A percentile compares a stretch with the other conserved stretches of the same genome.
phyloP scores from a whole-genome alignment of 352 stramenopile species.

The Phytophthora multivora region DNA sequence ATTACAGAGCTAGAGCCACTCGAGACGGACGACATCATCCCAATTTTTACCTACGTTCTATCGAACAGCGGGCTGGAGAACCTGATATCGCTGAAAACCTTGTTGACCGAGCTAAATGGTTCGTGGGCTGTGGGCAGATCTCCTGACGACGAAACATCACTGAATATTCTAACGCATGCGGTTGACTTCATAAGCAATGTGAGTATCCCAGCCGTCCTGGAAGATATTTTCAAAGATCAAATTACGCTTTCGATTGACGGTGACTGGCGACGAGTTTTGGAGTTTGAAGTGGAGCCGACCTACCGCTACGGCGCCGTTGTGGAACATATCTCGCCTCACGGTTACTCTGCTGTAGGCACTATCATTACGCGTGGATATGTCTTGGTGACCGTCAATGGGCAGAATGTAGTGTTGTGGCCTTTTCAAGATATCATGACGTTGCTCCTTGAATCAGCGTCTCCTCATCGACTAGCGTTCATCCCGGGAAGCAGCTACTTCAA shows the following conservation, averaged over 20 bases:
- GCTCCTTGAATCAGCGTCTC: slow-evolving; percentile 67
- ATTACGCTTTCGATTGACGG: slow-evolving; percentile 89
- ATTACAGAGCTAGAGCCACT: slow-evolving; percentile 55
- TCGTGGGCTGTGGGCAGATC: slow-evolving; percentile 65
- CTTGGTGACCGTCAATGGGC: slow-evolving; percentile 84
- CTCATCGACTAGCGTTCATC: slow-evolving; percentile 85
- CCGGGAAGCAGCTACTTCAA: slow-evolving; percentile 87
- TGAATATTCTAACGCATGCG: slow-evolving; percentile 80
- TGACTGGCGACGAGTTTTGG: slow-evolving; percentile 80
- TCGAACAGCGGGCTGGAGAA: slow-evolving; percentile 88
- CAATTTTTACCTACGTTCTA: slow-evolving; percentile 91
- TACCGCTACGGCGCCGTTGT: slow-evolving; percentile 86
- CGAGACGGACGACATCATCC: slow-evolving; percentile 86
- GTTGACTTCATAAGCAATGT: slow-evolving; percentile 88
- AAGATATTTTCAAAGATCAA: slow-evolving; percentile 92
- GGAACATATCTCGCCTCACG: slow-evolving; percentile 77
- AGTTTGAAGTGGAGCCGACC: slow-evolving; percentile 83
- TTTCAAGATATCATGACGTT: slow-evolving; percentile 72
- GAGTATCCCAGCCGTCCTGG: slow-evolving; percentile 83
- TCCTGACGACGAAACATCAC: slow-evolving; percentile 63
- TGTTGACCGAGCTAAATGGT: slow-evolving; percentile 78
- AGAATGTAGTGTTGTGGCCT: slow-evolving; percentile 88
- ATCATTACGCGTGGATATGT: slow-evolving; percentile 81
- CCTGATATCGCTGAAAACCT: slow-evolving; percentile 74
- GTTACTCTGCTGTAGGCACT: slow-evolving; percentile 68